Conservation (phyloP, 2,329 filamentous ascomycete species). For the Celoporthe dispersa region DNA sequence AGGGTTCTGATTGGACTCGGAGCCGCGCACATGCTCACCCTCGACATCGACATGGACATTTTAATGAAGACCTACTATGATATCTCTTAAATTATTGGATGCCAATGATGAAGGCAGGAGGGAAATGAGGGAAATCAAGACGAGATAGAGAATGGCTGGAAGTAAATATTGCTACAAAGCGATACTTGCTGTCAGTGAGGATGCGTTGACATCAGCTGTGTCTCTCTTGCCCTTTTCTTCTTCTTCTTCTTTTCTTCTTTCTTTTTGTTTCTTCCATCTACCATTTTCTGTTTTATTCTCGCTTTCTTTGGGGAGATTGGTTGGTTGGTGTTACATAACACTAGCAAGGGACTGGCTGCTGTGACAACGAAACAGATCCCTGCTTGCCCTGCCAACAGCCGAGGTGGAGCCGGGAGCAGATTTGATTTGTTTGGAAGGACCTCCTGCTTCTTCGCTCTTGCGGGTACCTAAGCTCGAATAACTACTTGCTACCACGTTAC, state of each 20-base stretch:
- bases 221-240: neutral
- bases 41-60: too few species aligned
- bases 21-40: too few species aligned
- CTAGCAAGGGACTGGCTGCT: neutral
- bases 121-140: too few species aligned
- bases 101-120: too few species aligned
- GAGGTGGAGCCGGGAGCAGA: constrained; percentile 8
- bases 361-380: neutral
- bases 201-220: neutral
- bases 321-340: neutral
- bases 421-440: neutral
- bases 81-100: too few species aligned
- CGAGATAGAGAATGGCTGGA: too few species aligned
- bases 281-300: neutral
- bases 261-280: neutral
- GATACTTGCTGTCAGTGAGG: neutral
- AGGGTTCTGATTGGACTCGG: too few species aligned
- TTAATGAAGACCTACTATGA: too few species aligned
- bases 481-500: neutral
- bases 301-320: neutral
- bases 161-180: neutral
- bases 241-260: neutral
- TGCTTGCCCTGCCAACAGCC: constrained; percentile 12
- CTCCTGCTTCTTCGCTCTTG: neutral
- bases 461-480: neutral